Conservation (phyloP, 306 rosid species). For the Corylus americana region DNA sequence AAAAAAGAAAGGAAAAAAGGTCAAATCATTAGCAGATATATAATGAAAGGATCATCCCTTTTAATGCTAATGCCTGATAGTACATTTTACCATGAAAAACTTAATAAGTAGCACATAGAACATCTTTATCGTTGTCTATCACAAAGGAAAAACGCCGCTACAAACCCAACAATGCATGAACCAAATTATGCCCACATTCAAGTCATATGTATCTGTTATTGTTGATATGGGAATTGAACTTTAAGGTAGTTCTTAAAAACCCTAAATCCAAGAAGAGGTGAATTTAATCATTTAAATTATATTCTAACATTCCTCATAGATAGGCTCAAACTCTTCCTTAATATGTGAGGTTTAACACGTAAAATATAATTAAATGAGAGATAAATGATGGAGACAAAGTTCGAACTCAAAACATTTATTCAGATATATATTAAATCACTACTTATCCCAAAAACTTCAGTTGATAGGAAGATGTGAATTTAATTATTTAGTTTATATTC, state of each 20-base stretch:
- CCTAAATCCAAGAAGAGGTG: neutral
- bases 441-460: no score
- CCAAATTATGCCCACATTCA: neutral
- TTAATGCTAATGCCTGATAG: neutral
- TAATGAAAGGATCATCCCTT: neutral
- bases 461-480: no score
- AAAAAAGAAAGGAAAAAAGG: neutral
- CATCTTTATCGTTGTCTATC: neutral
- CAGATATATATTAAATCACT: no score
- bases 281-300: no score
- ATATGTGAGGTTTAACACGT: no score
- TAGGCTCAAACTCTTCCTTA: no score
- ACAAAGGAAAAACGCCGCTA: neutral
- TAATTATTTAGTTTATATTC: no score
- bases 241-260: neutral
- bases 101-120: neutral
- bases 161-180: neutral
- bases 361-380: no score
- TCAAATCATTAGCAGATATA: neutral
- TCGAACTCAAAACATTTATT: no score
- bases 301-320: no score
- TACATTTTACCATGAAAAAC: neutral
- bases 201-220: neutral
- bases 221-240: neutral
- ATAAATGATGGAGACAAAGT: no score